Evolutionary conservation across 2,329 filamentous ascomycete species (phyloP).

Genomic region (Neurospora crassa): DNA sequence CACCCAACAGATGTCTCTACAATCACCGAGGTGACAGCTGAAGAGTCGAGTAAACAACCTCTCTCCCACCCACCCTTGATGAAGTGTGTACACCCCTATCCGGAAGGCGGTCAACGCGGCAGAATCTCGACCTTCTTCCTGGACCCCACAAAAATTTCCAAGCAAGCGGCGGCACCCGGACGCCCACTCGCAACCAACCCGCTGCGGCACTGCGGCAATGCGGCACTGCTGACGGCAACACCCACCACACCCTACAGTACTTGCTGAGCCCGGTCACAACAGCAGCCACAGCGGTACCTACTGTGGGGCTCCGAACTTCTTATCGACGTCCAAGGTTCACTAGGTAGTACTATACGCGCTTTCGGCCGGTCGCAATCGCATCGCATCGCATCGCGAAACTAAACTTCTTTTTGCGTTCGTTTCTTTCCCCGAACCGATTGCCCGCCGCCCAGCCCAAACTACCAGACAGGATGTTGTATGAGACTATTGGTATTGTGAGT

Average conservation of each 20-base stretch:
- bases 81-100: not conserved
- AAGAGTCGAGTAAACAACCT: not conserved
- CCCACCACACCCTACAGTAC: too few relatives aligned
- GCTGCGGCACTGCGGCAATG: not conserved
- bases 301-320: not conserved
- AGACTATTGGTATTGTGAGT: constrained; percentile 82
- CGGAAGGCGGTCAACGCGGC: not conserved
- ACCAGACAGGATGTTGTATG: constrained; percentile 72
- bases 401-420: not conserved
- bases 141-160: not conserved
- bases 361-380: not conserved
- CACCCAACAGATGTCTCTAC: not conserved
- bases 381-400: not conserved
- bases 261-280: not conserved
- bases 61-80: not conserved
- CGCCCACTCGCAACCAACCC: not conserved
- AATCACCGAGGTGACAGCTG: not conserved
- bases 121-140: not conserved
- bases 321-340: not conserved
- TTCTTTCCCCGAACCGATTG: not conserved
- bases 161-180: not conserved
- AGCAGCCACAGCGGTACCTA: not conserved
- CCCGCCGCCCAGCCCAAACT: constrained; percentile 1
- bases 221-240: not conserved
- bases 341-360: not conserved